Conservation (phyloP, 192 early-diverging fungal genomes). For the Cladochytrium replicatum region DNA sequence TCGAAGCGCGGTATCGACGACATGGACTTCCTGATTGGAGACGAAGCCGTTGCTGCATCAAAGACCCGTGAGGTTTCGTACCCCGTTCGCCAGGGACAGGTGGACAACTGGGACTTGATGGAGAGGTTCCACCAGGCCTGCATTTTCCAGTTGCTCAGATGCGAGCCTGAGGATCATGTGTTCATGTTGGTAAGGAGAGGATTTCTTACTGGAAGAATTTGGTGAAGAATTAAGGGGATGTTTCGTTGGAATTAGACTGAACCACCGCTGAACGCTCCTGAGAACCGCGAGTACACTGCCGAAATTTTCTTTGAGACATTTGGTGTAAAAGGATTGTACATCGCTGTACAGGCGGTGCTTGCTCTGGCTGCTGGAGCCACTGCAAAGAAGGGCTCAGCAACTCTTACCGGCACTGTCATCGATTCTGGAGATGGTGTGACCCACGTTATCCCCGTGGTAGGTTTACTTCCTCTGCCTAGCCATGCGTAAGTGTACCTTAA, state of each 20-base stretch:
- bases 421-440: slow-evolving; percentile 98
- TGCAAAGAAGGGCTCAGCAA: slow-evolving; percentile 73
- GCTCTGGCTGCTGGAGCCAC: slow-evolving; percentile 95
- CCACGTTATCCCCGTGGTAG: slow-evolving; percentile 95
- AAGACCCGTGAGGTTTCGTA: slow-evolving; percentile 93
- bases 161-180: slow-evolving; percentile 97
- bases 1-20: slow-evolving; percentile 96
- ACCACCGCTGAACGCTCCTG: slow-evolving; percentile 94
- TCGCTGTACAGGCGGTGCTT: slow-evolving; percentile 98
- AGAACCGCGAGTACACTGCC: slow-evolving; percentile 97
- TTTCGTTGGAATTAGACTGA: too few species aligned
- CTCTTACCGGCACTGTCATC: slow-evolving; percentile 95
- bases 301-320: slow-evolving; percentile 99
- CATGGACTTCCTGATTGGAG: slow-evolving; percentile 93
- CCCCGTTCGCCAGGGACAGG: slow-evolving; percentile 94
- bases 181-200: slow-evolving; percentile 83
- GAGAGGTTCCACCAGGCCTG: slow-evolving; percentile 98
- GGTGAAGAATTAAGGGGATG: too few species aligned
- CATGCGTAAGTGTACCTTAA: slow-evolving; percentile 4
- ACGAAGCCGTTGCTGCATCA: slow-evolving; percentile 83
- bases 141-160: slow-evolving; percentile 95
- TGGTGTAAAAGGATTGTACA: slow-evolving; percentile 94
- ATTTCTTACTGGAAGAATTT: too few species aligned
- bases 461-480: slow-evolving; percentile 7
- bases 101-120: slow-evolving; percentile 99